Conservation (phyloP, 495 filamentous ascomycete genomes). For the Xylaria sp. region DNA sequence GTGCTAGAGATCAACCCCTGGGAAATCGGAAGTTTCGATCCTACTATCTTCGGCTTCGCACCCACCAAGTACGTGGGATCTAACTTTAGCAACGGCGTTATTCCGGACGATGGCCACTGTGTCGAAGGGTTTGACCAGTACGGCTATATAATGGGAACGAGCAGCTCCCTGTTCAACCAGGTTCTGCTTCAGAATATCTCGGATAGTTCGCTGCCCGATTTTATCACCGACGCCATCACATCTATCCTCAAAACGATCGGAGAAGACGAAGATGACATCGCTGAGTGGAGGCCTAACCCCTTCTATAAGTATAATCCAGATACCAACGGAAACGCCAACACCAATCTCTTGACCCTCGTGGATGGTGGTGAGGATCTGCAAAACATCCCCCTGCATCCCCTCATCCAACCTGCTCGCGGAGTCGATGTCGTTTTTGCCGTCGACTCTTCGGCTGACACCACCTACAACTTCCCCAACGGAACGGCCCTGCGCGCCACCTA, state of each 20-base stretch:
- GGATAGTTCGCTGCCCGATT: slow-evolving; percentile 57
- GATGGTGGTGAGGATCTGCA: slow-evolving; percentile 71
- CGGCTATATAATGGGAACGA: slow-evolving; percentile 89
- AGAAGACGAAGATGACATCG: slow-evolving; percentile 73
- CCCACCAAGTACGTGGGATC: slow-evolving; percentile 80
- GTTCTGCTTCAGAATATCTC: slow-evolving; percentile 66
- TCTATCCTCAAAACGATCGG: slow-evolving; percentile 63
- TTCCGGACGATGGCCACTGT: slow-evolving; percentile 68
- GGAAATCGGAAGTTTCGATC: slow-evolving; percentile 86
- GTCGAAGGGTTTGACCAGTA: slow-evolving; percentile 83
- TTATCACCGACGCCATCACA: slow-evolving; percentile 59
- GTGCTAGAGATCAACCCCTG: slow-evolving; percentile 88
- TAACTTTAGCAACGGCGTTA: slow-evolving; percentile 71
- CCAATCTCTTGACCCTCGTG: slow-evolving; percentile 71
- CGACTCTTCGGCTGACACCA: slow-evolving; percentile 84
- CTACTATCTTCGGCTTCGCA: slow-evolving; percentile 78
- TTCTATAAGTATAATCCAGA: slow-evolving; percentile 74
- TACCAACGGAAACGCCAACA: slow-evolving; percentile 64
- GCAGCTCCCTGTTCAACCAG: slow-evolving; percentile 86
- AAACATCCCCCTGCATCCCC: slow-evolving; percentile 86
- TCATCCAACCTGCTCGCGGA: slow-evolving; percentile 77
- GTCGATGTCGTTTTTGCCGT: slow-evolving; percentile 94
- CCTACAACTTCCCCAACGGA: slow-evolving; percentile 83
- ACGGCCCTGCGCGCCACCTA: slow-evolving; percentile 84
- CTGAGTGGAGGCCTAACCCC: slow-evolving; percentile 82